Conservation (phyloP, 768 basidiomycete species). For the Lactarius vividus region DNA sequence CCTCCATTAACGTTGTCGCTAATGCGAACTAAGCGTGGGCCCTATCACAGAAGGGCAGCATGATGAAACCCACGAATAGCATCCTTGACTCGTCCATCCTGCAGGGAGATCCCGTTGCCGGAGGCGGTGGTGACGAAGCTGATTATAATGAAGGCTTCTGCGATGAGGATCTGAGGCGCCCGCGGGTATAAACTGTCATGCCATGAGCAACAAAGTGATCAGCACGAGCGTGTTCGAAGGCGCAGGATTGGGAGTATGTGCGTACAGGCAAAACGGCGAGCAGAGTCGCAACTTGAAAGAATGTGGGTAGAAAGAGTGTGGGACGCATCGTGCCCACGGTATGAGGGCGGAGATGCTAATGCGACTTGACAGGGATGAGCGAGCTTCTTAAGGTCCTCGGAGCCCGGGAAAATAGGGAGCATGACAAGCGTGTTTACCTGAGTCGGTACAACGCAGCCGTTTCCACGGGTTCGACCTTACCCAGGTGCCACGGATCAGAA, state of each 20-base stretch:
- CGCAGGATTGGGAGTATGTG: background rate
- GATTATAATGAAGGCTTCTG: conserved; percentile 3
- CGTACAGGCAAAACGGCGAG: conserved; percentile 8
- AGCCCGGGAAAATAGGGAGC: background rate
- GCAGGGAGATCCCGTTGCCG: conserved; percentile 41
- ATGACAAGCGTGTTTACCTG: conserved; percentile 5
- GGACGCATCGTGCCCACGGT: conserved; percentile 20
- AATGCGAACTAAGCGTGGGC: conserved; percentile 31
- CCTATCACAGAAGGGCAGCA: conserved; percentile 1
- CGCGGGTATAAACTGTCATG: conserved; percentile 8
- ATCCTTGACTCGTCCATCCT: conserved; percentile 58
- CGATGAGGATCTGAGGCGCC: background rate
- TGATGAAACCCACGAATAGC: conserved; percentile 50
- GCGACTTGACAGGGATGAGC: background rate
- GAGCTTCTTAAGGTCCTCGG: conserved; percentile 19
- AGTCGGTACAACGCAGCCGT: background rate
- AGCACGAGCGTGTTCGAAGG: background rate
- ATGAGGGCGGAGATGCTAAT: conserved; percentile 11
- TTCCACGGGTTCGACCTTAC: background rate
- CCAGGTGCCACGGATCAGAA: conserved; percentile 10
- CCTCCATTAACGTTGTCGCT: conserved; percentile 55
- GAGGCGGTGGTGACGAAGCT: conserved; percentile 11
- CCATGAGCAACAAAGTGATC: background rate
- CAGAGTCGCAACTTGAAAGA: conserved; percentile 10
- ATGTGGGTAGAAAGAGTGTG: conserved; percentile 5